Conservation (phyloP, 1,139 yeast genomes). For the Taiozyma sp. region DNA sequence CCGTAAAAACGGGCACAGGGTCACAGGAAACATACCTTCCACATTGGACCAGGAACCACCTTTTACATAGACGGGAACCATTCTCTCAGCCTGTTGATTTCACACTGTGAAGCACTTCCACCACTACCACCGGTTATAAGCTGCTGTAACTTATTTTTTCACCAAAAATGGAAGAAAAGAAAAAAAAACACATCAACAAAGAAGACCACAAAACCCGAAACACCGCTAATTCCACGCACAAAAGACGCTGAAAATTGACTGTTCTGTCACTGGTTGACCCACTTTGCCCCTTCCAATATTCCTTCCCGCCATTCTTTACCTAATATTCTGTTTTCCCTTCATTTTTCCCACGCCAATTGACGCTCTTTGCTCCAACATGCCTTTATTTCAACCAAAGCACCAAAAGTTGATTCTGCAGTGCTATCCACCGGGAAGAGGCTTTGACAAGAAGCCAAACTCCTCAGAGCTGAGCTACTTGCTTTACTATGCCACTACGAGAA, state of each 20-base stretch:
- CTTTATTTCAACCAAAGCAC: conserved; percentile 68
- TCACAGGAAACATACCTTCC: conserved; percentile 35
- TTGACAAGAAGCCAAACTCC: conserved; percentile 86
- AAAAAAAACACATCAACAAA: neutral
- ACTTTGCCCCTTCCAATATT: neutral
- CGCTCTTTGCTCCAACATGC: conserved; percentile 9
- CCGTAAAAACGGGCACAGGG: neutral
- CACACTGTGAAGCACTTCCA: neutral
- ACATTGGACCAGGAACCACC: conserved; percentile 92
- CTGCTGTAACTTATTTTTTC: neutral
- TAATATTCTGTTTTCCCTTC: neutral
- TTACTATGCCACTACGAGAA: conserved; percentile 88
- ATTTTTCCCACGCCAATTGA: neutral
- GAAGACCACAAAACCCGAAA: neutral
- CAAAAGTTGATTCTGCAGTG: conserved; percentile 87
- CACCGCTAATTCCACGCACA: neutral
- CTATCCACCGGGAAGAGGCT: conserved; percentile 84
- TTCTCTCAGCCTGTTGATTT: conserved; percentile 20
- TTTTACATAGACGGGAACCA: conserved; percentile 69
- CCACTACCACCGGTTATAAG: neutral
- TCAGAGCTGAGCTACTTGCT: conserved; percentile 85
- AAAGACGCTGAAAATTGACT: neutral
- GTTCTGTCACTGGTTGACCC: neutral
- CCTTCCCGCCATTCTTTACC: neutral
- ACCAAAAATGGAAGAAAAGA: neutral